Evolutionary conservation across 108 stramenopile genomes (phyloP).

Genomic region (Fragilariopsis cylindrus): DNA sequence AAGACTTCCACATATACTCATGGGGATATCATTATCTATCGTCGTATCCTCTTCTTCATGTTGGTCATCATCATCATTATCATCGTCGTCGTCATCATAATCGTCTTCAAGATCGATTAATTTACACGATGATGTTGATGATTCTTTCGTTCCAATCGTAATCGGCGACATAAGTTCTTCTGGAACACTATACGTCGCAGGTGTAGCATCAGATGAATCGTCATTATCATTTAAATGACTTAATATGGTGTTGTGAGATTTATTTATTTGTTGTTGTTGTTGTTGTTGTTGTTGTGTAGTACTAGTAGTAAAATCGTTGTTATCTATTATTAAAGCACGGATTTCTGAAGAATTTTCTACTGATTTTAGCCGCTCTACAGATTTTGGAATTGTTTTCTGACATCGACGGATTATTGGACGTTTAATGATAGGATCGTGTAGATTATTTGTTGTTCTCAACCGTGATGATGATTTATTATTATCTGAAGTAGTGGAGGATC

Average conservation of each 20-base stretch:
- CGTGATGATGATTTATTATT: no score
- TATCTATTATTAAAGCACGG: not conserved
- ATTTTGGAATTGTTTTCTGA: no score
- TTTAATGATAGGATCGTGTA: no score
- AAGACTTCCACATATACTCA: not conserved
- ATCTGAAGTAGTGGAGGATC: no score
- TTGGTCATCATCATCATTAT: constrained; percentile 9
- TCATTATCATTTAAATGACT: not conserved
- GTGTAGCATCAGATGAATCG: not conserved
- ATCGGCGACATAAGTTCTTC: not conserved
- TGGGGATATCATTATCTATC: constrained; percentile 8
- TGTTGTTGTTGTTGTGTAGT: not conserved
- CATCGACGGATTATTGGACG: no score
- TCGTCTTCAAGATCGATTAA: not conserved
- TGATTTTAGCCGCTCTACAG: no score
- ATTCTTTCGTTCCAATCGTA: not conserved
- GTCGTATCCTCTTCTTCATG: constrained; percentile 10
- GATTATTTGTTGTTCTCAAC: no score
- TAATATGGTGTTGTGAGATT: no score
- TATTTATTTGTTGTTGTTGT: not conserved
- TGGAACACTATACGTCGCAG: not conserved
- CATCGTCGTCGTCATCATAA: constrained; percentile 19
- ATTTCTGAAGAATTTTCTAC: no score
- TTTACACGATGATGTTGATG: not conserved
- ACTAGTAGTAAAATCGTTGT: not conserved